Evolutionary conservation across 2,329 filamentous ascomycete genomes (phyloP), one percentile per base, ranked within the genome.

Genomic region (Fusarium domesticum): DNA sequence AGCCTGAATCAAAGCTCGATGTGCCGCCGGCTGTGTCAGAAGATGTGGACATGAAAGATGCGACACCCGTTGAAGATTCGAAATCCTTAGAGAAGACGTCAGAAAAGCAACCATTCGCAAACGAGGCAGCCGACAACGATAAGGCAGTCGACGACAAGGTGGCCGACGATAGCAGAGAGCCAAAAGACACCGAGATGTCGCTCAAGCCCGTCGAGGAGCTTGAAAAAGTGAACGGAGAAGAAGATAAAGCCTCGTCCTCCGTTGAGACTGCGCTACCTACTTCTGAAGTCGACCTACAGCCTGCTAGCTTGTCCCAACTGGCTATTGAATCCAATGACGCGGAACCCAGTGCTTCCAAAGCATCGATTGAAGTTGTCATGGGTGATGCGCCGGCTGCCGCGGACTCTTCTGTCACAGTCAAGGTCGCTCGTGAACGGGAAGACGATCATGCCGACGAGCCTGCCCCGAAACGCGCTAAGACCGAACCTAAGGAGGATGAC

Each of bases 381-480:
- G 61, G 65, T n/a, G 79, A 82, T 50, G 77, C 70, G 5, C 54
- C 54, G 3, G 12, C 36, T 28, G 25, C 16, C 11, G 34, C 36
- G 4, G 48, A 56, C 16, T 28, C 34, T 2, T 71, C 76, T 0
- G 70, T 18, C 18, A 37, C 71, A 2, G 68, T 70, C 28, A 92
- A 91, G 68, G 62, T 85, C 11, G 76, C 88, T 2, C 83, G 89
- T 10, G 85, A 84, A 54, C 84, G 91, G 12, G 89, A 95, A 46
- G 84, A 89, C 5, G 89, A 95, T 52, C 72, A 73, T 1, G 70
- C 70, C 12, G 64, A 65, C 10, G 80, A 89, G 52, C 89, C 85
- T 41, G 80, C 80, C 14, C 80, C 89, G 1, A 96, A 96, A 72
- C 84, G 91, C 18, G 81, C 87, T 30, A 92, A 84, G 68, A 86